Conservation (phyloP, 140 eudicot species). For the Anethum foeniculum region DNA sequence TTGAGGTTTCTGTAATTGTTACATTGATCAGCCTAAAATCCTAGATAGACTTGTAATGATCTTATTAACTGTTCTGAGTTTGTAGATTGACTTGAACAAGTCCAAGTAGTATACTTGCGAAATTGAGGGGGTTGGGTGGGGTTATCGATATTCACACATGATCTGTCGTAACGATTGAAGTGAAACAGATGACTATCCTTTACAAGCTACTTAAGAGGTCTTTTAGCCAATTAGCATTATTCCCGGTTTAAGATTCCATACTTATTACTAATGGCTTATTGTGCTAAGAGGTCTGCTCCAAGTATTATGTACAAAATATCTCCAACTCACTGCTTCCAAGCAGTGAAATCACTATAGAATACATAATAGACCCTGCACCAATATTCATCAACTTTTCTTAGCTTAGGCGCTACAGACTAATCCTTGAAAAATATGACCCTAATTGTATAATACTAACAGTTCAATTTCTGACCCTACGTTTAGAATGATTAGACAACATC, state of each 20-base stretch:
- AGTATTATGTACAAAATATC: conserved; percentile 2
- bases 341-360: conserved; percentile 1
- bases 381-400: neutral
- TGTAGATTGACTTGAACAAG: neutral
- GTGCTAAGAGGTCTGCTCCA: neutral
- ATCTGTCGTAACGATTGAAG: neutral
- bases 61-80: neutral
- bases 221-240: neutral
- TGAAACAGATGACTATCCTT: neutral
- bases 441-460: neutral
- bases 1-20: neutral
- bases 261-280: neutral
- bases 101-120: neutral
- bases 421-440: neutral
- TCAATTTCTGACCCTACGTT: neutral
- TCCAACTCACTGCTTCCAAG: neutral
- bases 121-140: neutral
- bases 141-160: neutral
- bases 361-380: neutral
- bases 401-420: neutral
- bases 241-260: neutral
- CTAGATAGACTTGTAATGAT: neutral
- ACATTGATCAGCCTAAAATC: neutral
- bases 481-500: neutral
- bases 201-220: neutral